Conservation (phyloP, 2,329 filamentous ascomycete species). For the Laburnicola sp. region DNA sequence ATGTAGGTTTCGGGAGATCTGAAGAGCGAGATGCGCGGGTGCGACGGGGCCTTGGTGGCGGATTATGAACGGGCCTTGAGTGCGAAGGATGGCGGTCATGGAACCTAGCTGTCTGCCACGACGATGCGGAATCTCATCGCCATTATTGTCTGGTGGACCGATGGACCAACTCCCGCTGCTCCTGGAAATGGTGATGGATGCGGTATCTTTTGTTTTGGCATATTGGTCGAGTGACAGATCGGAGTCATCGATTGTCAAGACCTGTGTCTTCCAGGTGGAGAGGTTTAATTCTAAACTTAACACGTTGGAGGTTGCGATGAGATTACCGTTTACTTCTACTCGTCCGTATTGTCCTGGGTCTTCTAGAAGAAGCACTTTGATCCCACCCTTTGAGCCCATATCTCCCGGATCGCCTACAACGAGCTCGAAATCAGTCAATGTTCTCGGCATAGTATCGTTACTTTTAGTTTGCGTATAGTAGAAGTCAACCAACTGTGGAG, state of each 20-base stretch:
- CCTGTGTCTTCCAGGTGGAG: conserved; percentile 14
- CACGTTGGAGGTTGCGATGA: conserved; percentile 42
- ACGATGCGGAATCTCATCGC: conserved; percentile 35
- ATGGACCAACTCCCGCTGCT: conserved; percentile 14
- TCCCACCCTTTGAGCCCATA: conserved; percentile 56
- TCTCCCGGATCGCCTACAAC: conserved; percentile 57
- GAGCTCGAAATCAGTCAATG: conserved; percentile 49
- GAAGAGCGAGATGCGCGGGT: conserved; percentile 50
- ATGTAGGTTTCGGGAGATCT: conserved; percentile 60
- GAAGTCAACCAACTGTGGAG: conserved; percentile 53
- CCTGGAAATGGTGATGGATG: not conserved
- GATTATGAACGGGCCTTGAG: conserved; percentile 52
- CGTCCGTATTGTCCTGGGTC: conserved; percentile 56
- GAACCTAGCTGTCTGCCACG: conserved; percentile 55
- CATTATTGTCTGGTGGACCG: not conserved
- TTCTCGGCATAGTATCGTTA: conserved; percentile 21
- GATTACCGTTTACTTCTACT: conserved; percentile 46
- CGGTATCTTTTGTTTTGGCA: conserved; percentile 2
- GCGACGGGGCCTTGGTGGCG: conserved; percentile 33
- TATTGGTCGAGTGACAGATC: conserved; percentile 15
- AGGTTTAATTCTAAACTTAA: conserved; percentile 34
- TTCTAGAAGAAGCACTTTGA: conserved; percentile 55
- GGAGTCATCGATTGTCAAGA: conserved; percentile 29
- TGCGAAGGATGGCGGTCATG: conserved; percentile 58
- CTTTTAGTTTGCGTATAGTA: conserved; percentile 46